Evolutionary conservation across 345 rosid genomes (phyloP).

Genomic region (Rhodamnia argentea): DNA sequence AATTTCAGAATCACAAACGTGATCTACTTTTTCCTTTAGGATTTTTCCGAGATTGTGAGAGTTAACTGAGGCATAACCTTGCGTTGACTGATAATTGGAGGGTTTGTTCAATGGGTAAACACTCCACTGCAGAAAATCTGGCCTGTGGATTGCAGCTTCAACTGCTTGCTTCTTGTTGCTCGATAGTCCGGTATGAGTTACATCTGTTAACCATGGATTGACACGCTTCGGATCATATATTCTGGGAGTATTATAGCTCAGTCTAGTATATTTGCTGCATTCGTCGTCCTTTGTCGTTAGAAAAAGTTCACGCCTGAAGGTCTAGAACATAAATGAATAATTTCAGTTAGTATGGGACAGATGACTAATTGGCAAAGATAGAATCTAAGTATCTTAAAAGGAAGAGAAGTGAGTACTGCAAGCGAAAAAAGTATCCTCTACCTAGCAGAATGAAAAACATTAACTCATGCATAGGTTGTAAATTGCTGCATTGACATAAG

Average conservation of each 20-base stretch:
- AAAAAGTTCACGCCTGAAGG: slow-evolving; percentile 16
- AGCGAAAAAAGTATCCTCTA: not conserved
- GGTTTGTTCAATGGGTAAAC: slow-evolving; percentile 18
- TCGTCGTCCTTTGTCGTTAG: slow-evolving; percentile 23
- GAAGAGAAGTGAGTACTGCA: not conserved
- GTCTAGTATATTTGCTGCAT: slow-evolving; percentile 23
- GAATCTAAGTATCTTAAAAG: not conserved
- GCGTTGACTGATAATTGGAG: slow-evolving; percentile 19
- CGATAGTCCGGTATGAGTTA: slow-evolving; percentile 10
- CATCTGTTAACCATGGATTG: slow-evolving; percentile 28
- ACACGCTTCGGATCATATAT: slow-evolving; percentile 30
- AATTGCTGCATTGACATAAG: not conserved
- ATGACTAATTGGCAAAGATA: not conserved
- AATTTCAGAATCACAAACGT: slow-evolving; percentile 15
- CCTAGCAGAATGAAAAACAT: not conserved
- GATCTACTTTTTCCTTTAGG: slow-evolving; percentile 26
- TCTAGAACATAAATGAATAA: not conserved
- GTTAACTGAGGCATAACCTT: not conserved
- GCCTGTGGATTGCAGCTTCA: slow-evolving; percentile 8
- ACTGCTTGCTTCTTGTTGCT: slow-evolving; percentile 38
- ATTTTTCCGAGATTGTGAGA: slow-evolving; percentile 17
- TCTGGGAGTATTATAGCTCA: slow-evolving; percentile 13
- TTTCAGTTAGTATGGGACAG: not conserved
- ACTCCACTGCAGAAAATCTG: not conserved
- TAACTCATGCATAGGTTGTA: not conserved